These are phyloP conservation scores for Pestalotiopsis sp. DNA, from an alignment of 2,329 filamentous ascomycete genomes.

Conservation along the genomic window DNA sequence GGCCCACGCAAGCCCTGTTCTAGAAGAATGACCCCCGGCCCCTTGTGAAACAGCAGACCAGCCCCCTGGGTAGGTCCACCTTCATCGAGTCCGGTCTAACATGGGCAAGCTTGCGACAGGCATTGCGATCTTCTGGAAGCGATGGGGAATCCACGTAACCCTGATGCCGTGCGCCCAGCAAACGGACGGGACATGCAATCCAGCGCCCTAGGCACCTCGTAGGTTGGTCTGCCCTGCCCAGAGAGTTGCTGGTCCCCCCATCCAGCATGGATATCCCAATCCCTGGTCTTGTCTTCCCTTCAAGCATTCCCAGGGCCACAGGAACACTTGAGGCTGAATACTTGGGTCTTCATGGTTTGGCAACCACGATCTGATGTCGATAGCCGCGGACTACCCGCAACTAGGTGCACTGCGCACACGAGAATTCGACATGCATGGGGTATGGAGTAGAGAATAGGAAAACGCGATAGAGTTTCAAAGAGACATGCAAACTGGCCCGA, in stretches of 20 bases:
- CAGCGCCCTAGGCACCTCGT: not conserved
- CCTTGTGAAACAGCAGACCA: constrained; percentile 52
- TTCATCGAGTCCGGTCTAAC: constrained; percentile 38
- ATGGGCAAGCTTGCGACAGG: constrained; percentile 47
- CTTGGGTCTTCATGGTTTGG: constrained; percentile 10
- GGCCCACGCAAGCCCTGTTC: constrained; percentile 36
- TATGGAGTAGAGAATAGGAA: not conserved
- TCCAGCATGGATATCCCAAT: not conserved
- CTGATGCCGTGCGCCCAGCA: constrained; percentile 17
- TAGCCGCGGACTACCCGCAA: constrained; percentile 3
- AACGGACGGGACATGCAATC: not conserved
- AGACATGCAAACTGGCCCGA: constrained; percentile 6
- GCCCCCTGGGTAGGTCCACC: constrained; percentile 49
- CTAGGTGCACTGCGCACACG: not conserved
- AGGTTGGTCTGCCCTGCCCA: constrained; percentile 11
- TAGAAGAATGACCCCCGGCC: constrained; percentile 41
- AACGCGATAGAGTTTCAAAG: not conserved
- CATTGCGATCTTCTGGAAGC: constrained; percentile 45
- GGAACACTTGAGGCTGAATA: constrained; percentile 18
- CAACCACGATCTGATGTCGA: constrained; percentile 6
- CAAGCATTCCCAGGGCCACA: not conserved
- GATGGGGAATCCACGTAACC: constrained; percentile 30
- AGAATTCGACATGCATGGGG: not conserved
- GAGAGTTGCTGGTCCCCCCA: not conserved
- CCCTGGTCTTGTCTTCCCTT: not conserved